These are phyloP conservation scores for Populus euphratica DNA, from an alignment of 345 rosid species.

Conservation along the genomic window DNA sequence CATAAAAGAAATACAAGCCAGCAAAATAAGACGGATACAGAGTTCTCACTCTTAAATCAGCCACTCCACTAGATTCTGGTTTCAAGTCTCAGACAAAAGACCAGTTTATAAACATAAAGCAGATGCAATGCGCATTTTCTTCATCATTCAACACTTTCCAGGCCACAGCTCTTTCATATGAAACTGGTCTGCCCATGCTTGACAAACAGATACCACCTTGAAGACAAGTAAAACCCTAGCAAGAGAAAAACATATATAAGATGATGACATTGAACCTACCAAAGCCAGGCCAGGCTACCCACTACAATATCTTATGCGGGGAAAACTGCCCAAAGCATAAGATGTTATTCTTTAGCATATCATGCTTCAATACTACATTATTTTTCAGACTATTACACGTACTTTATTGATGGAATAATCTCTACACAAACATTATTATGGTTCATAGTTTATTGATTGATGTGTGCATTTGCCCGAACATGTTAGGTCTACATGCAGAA, in stretches of 20 bases:
- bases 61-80: neutral
- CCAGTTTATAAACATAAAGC: constrained; percentile 95
- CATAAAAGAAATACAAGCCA: constrained; percentile 23
- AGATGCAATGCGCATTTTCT: constrained; percentile 90
- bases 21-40: constrained; percentile 7
- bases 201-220: constrained; percentile 93
- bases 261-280: neutral
- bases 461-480: neutral
- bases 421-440: neutral
- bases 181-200: constrained; percentile 98
- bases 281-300: neutral
- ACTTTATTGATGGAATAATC: neutral
- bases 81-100: constrained; percentile 66
- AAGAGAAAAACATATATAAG: constrained; percentile 1
- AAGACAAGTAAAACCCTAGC: constrained; percentile 83
- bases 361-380: neutral
- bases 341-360: neutral
- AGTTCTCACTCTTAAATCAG: neutral
- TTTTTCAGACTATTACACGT: neutral
- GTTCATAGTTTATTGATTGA: too few relatives aligned
- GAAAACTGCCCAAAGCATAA: neutral
- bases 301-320: neutral
- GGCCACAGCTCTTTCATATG: constrained; percentile 93
- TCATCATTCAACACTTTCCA: constrained; percentile 98
- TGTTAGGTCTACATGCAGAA: neutral